Evolutionary conservation across 306 rosid genomes (phyloP).

Genomic region (Begonia loranthoides): DNA sequence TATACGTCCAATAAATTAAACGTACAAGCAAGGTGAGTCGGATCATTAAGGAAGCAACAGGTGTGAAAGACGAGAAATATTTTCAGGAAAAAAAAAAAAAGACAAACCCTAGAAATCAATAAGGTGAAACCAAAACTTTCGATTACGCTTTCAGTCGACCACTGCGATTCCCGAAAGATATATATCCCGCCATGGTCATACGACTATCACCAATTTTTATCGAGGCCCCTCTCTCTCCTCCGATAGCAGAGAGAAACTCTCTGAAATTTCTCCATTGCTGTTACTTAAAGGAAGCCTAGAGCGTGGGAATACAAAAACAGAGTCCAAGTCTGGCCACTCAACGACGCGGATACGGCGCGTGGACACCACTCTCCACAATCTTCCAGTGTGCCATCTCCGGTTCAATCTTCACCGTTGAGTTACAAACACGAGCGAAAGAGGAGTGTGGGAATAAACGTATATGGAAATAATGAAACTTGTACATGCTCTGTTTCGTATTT

Average conservation of each 20-base stretch:
- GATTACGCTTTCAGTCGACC: not conserved
- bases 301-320: slow-evolving; percentile 25
- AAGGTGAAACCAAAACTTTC: slow-evolving; percentile 2
- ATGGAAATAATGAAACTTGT: not conserved
- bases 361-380: not conserved
- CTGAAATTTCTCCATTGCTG: slow-evolving; percentile 7
- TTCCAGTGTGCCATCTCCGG: not conserved
- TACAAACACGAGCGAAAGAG: slow-evolving; percentile 15
- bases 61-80: not conserved
- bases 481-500: not conserved
- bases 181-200: slow-evolving; percentile 8
- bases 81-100: slow-evolving; percentile 1
- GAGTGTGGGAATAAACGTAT: not conserved
- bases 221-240: slow-evolving; percentile 11
- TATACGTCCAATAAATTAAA: slow-evolving; percentile 8
- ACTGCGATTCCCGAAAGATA: slow-evolving; percentile 12
- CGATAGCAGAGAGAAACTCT: slow-evolving; percentile 5
- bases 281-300: slow-evolving; percentile 20
- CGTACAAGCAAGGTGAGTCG: slow-evolving; percentile 14
- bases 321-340: slow-evolving; percentile 1
- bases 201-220: slow-evolving; percentile 1
- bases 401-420: not conserved
- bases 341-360: slow-evolving; percentile 16
- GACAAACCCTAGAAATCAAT: slow-evolving; percentile 58
- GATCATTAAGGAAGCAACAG: slow-evolving; percentile 9